A percentile compares a stretch with the other conserved stretches of the same genome.
Evolutionary conservation across 1,139 yeast species (phyloP).

Genomic region (Debaryomycetaceae sp.): DNA sequence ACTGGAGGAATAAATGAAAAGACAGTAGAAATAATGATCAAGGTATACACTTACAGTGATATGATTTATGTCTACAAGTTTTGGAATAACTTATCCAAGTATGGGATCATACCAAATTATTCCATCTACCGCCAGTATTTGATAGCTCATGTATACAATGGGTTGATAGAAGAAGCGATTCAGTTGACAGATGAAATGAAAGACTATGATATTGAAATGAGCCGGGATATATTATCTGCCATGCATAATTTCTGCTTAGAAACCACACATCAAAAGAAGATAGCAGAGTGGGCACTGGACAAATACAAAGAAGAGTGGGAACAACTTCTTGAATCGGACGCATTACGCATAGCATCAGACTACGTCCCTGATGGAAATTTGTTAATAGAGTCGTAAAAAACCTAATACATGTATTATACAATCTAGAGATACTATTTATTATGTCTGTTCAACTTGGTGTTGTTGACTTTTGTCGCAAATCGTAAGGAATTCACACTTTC

Average conservation of each 20-base stretch:
- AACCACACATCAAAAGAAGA: conserved; percentile 41
- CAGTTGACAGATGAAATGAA: conserved; percentile 48
- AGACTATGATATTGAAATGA: conserved; percentile 50
- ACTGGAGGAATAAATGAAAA: conserved; percentile 60
- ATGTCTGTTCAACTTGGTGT: conserved; percentile 35
- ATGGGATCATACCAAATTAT: conserved; percentile 52
- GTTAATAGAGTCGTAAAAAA: conserved; percentile 8
- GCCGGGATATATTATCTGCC: conserved; percentile 49
- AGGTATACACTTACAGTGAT: conserved; percentile 59
- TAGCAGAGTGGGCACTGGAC: conserved; percentile 53
- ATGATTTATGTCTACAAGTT: conserved; percentile 58
- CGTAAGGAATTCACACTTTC: conserved; percentile 84
- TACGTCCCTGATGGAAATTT: conserved; percentile 28
- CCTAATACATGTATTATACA: conserved; percentile 1
- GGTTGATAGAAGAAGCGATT: conserved; percentile 57
- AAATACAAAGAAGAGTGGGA: conserved; percentile 49
- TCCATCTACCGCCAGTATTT: conserved; percentile 62
- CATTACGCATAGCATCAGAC: conserved; percentile 35
- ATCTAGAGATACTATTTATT: neutral
- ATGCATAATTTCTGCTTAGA: conserved; percentile 63
- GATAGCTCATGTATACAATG: conserved; percentile 73
- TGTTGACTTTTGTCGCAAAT: conserved; percentile 82
- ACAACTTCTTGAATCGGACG: conserved; percentile 31
- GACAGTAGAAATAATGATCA: conserved; percentile 69
- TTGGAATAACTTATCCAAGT: conserved; percentile 60